Conservation (phyloP, 352 stramenopile genomes). For the Phytophthora tentaculata region DNA sequence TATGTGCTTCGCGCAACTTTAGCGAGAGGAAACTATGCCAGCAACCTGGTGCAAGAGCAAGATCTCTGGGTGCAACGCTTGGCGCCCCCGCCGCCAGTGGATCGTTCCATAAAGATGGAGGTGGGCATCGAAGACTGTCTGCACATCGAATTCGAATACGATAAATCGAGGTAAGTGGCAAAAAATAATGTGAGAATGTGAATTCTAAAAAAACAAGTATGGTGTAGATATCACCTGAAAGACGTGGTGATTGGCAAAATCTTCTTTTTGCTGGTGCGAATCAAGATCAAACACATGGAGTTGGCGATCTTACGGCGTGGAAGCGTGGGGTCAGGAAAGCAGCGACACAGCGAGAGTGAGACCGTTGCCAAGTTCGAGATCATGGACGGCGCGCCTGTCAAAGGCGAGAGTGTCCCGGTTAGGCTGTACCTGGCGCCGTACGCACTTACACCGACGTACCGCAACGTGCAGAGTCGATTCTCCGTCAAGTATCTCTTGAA, state of each 20-base stretch:
- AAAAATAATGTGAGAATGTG: neutral
- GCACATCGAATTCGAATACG: conserved; percentile 99
- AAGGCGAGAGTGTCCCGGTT: conserved; percentile 97
- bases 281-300: conserved; percentile 99
- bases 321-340: conserved; percentile 78
- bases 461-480: conserved; percentile 92
- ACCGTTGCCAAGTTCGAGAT: conserved; percentile 99
- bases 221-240: conserved; percentile 88
- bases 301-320: conserved; percentile 97
- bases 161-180: conserved; percentile 92
- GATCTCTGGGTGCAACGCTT: conserved; percentile 93
- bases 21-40: conserved; percentile 89
- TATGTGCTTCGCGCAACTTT: conserved; percentile 97
- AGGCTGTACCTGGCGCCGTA: conserved; percentile 94
- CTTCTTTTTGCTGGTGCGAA: conserved; percentile 97
- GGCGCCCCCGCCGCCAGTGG: conserved; percentile 66
- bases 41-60: conserved; percentile 92
- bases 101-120: conserved; percentile 98
- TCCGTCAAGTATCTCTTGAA: conserved; percentile 98
- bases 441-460: conserved; percentile 91
- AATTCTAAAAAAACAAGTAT: neutral
- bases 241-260: conserved; percentile 98
- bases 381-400: conserved; percentile 98
- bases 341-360: conserved; percentile 95
- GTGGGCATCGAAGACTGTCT: conserved; percentile 99